phyloP scores from a whole-genome alignment of 2,329 filamentous ascomycete genomes.

The Paracamarosporium sp. region DNA sequence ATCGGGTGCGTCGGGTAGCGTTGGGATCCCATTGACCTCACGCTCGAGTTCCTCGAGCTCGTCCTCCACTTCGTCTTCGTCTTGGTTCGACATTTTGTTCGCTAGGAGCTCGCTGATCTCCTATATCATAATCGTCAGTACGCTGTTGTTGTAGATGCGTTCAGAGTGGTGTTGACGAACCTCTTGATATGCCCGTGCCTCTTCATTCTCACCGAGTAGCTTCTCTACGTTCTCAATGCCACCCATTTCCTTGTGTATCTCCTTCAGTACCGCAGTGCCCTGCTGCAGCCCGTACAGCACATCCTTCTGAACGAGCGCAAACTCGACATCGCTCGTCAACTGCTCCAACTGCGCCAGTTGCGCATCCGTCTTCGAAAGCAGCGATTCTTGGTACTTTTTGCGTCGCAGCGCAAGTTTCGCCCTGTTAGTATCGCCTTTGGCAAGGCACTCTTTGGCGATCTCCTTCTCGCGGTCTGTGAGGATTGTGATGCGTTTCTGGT shows the following conservation, averaged over 20 bases:
- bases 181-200: conserved; percentile 89
- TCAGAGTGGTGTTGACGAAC: conserved; percentile 54
- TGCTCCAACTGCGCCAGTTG: conserved; percentile 95
- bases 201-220: conserved; percentile 89
- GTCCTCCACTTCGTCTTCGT: conserved; percentile 97
- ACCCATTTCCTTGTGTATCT: conserved; percentile 96
- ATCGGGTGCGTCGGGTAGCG: conserved; percentile 50
- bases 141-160: conserved; percentile 1
- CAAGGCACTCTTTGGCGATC: conserved; percentile 83
- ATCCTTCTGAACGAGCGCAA: conserved; percentile 96
- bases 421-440: conserved; percentile 77
- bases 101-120: conserved; percentile 93
- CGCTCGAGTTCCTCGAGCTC: conserved; percentile 83
- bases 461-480: conserved; percentile 88
- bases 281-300: conserved; percentile 91
- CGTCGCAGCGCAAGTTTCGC: conserved; percentile 88
- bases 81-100: conserved; percentile 86
- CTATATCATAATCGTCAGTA: conserved; percentile 53
- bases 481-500: conserved; percentile 86
- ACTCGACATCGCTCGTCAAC: conserved; percentile 88
- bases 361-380: conserved; percentile 86
- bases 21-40: conserved; percentile 57
- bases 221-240: conserved; percentile 93
- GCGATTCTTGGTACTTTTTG: conserved; percentile 95
- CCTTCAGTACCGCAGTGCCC: conserved; percentile 85